Percentiles rank a stretch among this genome's conserved stretches.
phyloP scores from a whole-genome alignment of 73 alveolate genomes.

The Tetrahymena borealis region DNA sequence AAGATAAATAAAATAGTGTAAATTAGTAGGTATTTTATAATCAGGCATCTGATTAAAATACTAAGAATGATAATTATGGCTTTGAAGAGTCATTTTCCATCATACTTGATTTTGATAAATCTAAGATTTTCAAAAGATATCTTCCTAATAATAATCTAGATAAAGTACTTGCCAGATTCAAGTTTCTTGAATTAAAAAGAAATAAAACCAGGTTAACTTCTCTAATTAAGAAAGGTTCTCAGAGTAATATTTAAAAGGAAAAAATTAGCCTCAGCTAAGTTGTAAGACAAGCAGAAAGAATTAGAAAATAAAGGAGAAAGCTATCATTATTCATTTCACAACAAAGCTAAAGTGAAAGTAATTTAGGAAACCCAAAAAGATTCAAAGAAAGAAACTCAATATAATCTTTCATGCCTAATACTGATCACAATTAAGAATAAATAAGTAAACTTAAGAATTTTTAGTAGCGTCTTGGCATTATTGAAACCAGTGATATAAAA shows the following conservation, averaged over 20 bases:
- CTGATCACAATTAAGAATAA: neutral
- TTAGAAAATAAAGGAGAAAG: neutral
- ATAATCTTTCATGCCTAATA: neutral
- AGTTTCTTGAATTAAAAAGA: neutral
- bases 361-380: neutral
- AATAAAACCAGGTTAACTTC: neutral
- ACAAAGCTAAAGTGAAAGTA: neutral
- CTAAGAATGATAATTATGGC: neutral
- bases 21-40: neutral
- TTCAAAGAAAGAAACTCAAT: neutral
- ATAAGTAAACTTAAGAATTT: neutral
- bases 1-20: neutral
- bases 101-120: neutral
- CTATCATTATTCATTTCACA: neutral
- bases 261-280: neutral
- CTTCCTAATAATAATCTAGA: neutral
- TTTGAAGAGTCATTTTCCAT: neutral
- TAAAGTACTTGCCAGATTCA: neutral
- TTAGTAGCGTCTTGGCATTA: neutral
- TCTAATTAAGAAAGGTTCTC: neutral
- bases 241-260: neutral
- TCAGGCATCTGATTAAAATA: neutral
- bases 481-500: neutral
- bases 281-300: neutral
- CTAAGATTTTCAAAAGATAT: neutral